These are phyloP conservation scores for Tulasnella sp. DNA, from an alignment of 768 basidiomycete species.

Conservation along the genomic window DNA sequence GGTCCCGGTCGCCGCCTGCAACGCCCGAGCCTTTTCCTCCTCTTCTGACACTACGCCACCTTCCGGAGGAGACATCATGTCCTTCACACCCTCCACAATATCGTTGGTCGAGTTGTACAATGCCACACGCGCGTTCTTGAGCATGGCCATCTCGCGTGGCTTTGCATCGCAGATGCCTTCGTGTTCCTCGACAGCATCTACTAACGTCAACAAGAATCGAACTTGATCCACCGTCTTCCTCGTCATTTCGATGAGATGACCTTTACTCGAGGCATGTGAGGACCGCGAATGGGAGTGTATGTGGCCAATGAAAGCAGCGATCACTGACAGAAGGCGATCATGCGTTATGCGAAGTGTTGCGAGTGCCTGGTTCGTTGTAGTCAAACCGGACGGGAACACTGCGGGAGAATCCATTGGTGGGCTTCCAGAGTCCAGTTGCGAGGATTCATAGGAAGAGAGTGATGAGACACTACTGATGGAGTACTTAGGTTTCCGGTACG, in stretches of 20 bases:
- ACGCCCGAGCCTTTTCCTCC: slow-evolving; percentile 62
- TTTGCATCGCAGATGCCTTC: slow-evolving; percentile 44
- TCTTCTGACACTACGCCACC: slow-evolving; percentile 52
- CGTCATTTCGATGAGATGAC: slow-evolving; percentile 90
- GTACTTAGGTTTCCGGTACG: slow-evolving; percentile 9
- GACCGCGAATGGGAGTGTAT: slow-evolving; percentile 85
- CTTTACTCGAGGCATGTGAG: slow-evolving; percentile 87
- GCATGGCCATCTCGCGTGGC: slow-evolving; percentile 47
- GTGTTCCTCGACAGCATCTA: slow-evolving; percentile 77
- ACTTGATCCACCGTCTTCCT: slow-evolving; percentile 90
- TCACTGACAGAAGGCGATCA: slow-evolving; percentile 83
- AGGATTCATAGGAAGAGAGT: slow-evolving; percentile 34
- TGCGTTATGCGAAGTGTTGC: slow-evolving; percentile 74
- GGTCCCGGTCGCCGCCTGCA: slow-evolving; percentile 80
- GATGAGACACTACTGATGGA: slow-evolving; percentile 68
- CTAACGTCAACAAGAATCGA: slow-evolving; percentile 79
- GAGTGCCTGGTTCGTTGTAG: slow-evolving; percentile 55
- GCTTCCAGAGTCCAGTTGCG: slow-evolving; percentile 27
- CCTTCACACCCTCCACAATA: slow-evolving; percentile 80
- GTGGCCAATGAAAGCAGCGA: slow-evolving; percentile 96
- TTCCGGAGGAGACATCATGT: slow-evolving; percentile 45
- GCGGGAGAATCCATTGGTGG: slow-evolving; percentile 50
- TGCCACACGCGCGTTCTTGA: slow-evolving; percentile 64
- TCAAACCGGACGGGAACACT: slow-evolving; percentile 60
- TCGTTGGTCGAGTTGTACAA: slow-evolving; percentile 75